Conservation (phyloP, 1,139 yeast species). For the Debaryomycetaceae sp. region DNA sequence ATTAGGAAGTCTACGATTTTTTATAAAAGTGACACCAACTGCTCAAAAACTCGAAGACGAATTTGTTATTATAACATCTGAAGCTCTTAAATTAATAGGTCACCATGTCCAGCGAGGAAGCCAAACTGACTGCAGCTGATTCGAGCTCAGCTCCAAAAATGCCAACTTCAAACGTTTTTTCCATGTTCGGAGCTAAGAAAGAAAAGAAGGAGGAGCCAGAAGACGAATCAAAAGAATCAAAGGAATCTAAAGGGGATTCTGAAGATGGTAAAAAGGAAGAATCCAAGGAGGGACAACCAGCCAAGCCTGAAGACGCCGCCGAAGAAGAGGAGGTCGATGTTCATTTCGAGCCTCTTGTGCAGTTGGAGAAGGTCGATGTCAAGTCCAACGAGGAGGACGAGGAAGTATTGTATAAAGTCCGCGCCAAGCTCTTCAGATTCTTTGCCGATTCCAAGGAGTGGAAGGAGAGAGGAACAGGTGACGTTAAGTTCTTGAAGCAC, state of each 20-base stretch:
- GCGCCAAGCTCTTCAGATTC: slow-evolving; percentile 94
- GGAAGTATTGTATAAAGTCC: slow-evolving; percentile 78
- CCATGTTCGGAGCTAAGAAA: slow-evolving; percentile 88
- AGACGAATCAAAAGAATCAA: slow-evolving; percentile 26
- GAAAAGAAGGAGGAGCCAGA: slow-evolving; percentile 48
- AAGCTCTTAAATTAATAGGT: slow-evolving; percentile 1
- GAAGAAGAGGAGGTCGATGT: slow-evolving; percentile 91
- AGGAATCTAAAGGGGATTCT: slow-evolving; percentile 30
- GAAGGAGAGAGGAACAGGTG: slow-evolving; percentile 99
- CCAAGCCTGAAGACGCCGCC: slow-evolving; percentile 53
- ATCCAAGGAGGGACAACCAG: slow-evolving; percentile 26
- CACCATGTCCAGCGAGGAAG: slow-evolving; percentile 37
- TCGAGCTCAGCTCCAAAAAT: slow-evolving; percentile 35
- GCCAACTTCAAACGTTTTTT: slow-evolving; percentile 76
- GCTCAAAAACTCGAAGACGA: neutral
- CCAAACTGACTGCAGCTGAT: slow-evolving; percentile 27
- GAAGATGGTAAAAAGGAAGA: slow-evolving; percentile 28
- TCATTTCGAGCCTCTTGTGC: slow-evolving; percentile 94
- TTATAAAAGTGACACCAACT: neutral
- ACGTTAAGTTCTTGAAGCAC: slow-evolving; percentile 91
- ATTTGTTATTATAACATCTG: neutral
- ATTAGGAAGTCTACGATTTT: slow-evolving; percentile 10
- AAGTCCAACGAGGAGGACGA: slow-evolving; percentile 97
- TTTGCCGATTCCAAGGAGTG: slow-evolving; percentile 84
- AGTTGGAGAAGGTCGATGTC: slow-evolving; percentile 92